Base-by-base conservation (phyloP, 2,329 filamentous ascomycete genomes). In the Fonsecaea pedrosoi region DNA sequence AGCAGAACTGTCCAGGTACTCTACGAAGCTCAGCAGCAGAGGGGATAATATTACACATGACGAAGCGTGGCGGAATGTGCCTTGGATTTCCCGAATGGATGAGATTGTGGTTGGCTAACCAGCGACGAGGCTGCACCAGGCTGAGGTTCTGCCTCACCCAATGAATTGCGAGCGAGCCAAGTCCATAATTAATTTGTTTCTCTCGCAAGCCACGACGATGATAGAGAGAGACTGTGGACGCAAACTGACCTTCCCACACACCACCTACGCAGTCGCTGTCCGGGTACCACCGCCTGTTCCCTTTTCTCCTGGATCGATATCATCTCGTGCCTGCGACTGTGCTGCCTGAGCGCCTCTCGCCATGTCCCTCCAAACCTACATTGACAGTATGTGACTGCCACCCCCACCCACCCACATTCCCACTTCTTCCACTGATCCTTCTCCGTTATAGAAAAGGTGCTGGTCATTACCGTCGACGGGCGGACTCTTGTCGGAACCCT, bases 381-480 rank as follows among this genome's bases (percentile, higher is more conserved):
- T 86, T 69, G 84, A 85, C 45, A 40, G 59, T 63, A 55, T 30
- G 66, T 70, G 65, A 67, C 58, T 64, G 6, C 30, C 9, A 34
- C 45, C 21, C 21, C 50, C 40, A n/a, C 21, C 13, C 15, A 37
- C 45, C n/a, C 37, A 21, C 30, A 25, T 32, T 12, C 21, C n/a
- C 37, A 15, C n/a, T 10, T 32, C 30, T 13, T 21, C n/a, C 59
- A 25, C 62, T 61, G 40, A 54, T 45, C 10, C 13, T 77, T 79
- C 72, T 80, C 75, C 77, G 70, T 71, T 68, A 53, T 75, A 97
- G 95, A 97, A 81, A 96, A 92, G 80, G 92, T 98, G 73, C 85
- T 94, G 66, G 90, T 98, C 75, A 87, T 98, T 70, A 98, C 95
- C 34, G 90, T 92, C 73, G 95, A 98, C 80, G 95, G 94, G 60